Evolutionary conservation across 768 basidiomycete species (phyloP), one percentile per base, ranked within the genome.

Genomic region (Russula dissimulans): DNA sequence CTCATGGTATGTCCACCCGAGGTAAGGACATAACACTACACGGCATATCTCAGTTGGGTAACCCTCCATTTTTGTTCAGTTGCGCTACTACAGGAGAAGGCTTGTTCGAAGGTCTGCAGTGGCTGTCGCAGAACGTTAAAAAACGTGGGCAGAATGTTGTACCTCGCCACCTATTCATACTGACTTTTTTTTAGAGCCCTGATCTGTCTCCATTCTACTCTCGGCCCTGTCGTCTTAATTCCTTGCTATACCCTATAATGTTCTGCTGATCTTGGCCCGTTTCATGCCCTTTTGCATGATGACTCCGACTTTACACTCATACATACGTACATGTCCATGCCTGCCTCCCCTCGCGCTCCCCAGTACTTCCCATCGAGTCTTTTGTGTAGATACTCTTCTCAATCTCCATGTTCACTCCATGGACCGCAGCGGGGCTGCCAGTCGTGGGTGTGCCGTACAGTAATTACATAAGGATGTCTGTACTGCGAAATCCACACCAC

Each of bases 1-100:
- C 62, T 93, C 89, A 72, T 98, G 95, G 95, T 98, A 97, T 81
- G 95, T 97, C 55, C 95, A 98, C 76, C 95, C 95, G 53, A 97
- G 94, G 89, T 95, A 73, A 67, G 82, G 73, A 44, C 15, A 57
- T 54, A 26, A 36, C 18, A 46, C 44, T 55, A 56, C 29, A 26
- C 15, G 17, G n/a, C 5, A 42, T 22, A 6, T 31, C 47, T 50
- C 26, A 47, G 29, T 22, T 26, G 29, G 48, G 17, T 55, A 44
- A 36, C 15, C 15, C 17, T 52, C 9, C 60, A 14, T 31, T 14
- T 26, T 39, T n/a, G 4, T 55, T 17, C 62, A 97, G 94, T 74
- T 97, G 94, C 70, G 94, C 94, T 17, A 95, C 93, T 32, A 94
- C 93, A 31, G 95, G 95, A 34, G 95, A 97, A 72, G 95, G 95